phyloP scores from a whole-genome alignment of 768 basidiomycete genomes.

The Pleurotus cornucopiae region DNA sequence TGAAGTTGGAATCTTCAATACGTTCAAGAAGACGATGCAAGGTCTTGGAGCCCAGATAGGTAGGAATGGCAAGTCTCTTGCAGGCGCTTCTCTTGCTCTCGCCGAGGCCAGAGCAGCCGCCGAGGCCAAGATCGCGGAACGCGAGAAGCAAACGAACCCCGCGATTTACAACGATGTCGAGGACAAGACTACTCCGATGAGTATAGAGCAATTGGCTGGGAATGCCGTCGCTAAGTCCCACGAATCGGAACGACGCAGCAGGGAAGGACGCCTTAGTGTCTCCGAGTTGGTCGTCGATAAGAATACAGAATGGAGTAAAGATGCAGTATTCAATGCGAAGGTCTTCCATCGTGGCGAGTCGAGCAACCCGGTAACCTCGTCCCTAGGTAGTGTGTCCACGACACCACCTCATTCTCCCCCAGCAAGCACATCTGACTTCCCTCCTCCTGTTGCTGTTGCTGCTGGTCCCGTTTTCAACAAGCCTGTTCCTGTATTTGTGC shows the following conservation, averaged over 20 bases:
- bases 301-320: conserved; percentile 18
- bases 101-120: conserved; percentile 67
- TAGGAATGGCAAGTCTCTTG: conserved; percentile 63
- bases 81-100: conserved; percentile 53
- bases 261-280: conserved; percentile 44
- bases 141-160: conserved; percentile 47
- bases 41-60: conserved; percentile 55
- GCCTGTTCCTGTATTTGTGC: conserved; percentile 45
- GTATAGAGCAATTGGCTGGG: background rate
- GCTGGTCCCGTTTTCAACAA: conserved; percentile 59
- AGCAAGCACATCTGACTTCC: conserved; percentile 26
- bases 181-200: background rate
- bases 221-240: background rate
- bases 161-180: conserved; percentile 16
- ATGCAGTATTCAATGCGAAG: conserved; percentile 10
- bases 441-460: conserved; percentile 22
- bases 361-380: background rate
- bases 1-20: conserved; percentile 53
- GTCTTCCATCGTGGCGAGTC: background rate
- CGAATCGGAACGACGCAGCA: conserved; percentile 7
- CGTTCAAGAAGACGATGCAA: conserved; percentile 70
- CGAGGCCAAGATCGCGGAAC: conserved; percentile 65
- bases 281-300: conserved; percentile 55
- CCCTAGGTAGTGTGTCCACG: conserved; percentile 36
- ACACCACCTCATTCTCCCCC: conserved; percentile 56